Evolutionary conservation across 495 filamentous ascomycete species (phyloP).

Genomic region (Glonium stellatum): DNA sequence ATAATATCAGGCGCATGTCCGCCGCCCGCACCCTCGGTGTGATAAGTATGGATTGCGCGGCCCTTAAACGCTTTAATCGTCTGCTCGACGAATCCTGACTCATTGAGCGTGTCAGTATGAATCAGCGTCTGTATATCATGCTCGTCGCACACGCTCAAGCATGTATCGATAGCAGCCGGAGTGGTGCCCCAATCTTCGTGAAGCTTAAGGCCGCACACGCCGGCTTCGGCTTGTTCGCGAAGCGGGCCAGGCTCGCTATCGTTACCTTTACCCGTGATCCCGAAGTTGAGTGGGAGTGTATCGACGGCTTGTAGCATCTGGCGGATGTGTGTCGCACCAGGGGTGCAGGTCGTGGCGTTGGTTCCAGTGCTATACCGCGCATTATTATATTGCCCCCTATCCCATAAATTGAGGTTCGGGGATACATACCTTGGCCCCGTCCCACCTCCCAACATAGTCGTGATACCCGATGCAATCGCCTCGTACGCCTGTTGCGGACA

Average conservation of each 20-base stretch:
- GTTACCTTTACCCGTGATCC: slow-evolving; percentile 95
- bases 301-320: slow-evolving; percentile 94
- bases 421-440: slow-evolving; percentile 67
- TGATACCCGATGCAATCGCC: slow-evolving; percentile 79
- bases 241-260: slow-evolving; percentile 68
- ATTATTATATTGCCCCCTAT: slow-evolving; percentile 12
- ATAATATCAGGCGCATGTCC: slow-evolving; percentile 98
- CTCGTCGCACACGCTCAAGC: slow-evolving; percentile 79
- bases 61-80: slow-evolving; percentile 81
- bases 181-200: slow-evolving; percentile 98
- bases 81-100: slow-evolving; percentile 93
- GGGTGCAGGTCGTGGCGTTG: slow-evolving; percentile 93
- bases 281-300: slow-evolving; percentile 78
- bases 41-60: slow-evolving; percentile 95
- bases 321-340: slow-evolving; percentile 72
- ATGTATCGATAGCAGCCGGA: slow-evolving; percentile 86
- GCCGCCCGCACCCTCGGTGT: slow-evolving; percentile 94
- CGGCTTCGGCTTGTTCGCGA: slow-evolving; percentile 73
- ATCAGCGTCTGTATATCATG: slow-evolving; percentile 92
- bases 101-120: slow-evolving; percentile 96
- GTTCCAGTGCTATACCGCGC: slow-evolving; percentile 65
- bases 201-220: slow-evolving; percentile 85
- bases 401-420: neutral
- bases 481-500: slow-evolving; percentile 92
- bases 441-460: slow-evolving; percentile 86